Evolutionary conservation across 1,284 basidiomycete species (phyloP), one percentile per base, ranked within the genome.

Genomic region (Papiliotrema nemorosa): DNA sequence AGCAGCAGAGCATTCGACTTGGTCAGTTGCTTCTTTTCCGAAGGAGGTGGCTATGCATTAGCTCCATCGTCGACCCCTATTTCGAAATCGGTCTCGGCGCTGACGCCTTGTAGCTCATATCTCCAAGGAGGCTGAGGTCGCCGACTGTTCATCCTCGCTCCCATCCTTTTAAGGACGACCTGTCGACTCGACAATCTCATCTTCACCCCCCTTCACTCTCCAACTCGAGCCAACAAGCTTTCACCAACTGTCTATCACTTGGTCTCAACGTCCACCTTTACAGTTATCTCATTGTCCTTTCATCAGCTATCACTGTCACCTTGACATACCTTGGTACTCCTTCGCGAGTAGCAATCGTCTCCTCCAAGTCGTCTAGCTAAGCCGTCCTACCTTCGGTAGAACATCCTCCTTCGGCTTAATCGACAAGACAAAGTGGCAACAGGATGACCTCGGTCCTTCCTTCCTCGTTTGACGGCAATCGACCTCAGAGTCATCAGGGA

Each of bases 401-500:
- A 33, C 29, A 20, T 16, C 38, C 37, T 10, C 13, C 44, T 10
- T 33, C 18, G 42, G 25, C 29, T 31, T 7, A 7, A 7, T 7
- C 34, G 35, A 6, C 29, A 20, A 9, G 14, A 18, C 34, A 27
- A n/a, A 26, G 22, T 44, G 27, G 29, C 26, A 20, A n/a, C 54
- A 57, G 37, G 10, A 63, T 64, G 60, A 53, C 62, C 22, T 54
- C 64, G 2, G 35, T 63, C 44, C 45, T 60, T 9, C 45, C 48
- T 5, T 35, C 60, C 21, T 48, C 57, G 5, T 56, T 57, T 48
- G 63, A 66, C 26, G 47, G 45, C 7, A 35, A 31, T 31, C 62
- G 64, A 42, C 58, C 57, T 13, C 58, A 57, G 33, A 48, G 60
- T 16, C 58, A 64, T 34, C 54, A 60, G 13, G 57, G 54, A n/a